These are phyloP conservation scores for Phytophthora fragariaefolia DNA, from an alignment of 352 stramenopile species.

Conservation along the genomic window DNA sequence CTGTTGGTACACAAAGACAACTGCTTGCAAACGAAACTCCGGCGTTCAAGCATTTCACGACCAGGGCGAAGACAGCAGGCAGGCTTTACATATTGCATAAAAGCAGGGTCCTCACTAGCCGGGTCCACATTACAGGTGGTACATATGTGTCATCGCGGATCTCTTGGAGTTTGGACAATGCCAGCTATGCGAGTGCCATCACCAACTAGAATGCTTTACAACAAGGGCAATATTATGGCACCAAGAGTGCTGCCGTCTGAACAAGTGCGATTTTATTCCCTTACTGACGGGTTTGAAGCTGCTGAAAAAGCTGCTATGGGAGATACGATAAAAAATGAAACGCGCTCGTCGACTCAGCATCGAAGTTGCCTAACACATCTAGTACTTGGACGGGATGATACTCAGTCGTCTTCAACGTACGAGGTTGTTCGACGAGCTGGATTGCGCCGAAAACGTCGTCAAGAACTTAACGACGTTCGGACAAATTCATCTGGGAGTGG, in stretches of 20 bases:
- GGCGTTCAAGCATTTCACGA: slow-evolving; percentile 6
- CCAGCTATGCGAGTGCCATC: slow-evolving; percentile 19
- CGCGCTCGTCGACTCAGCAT: not conserved
- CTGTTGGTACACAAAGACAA: slow-evolving; percentile 19
- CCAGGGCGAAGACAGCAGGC: slow-evolving; percentile 20
- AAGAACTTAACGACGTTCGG: slow-evolving; percentile 25
- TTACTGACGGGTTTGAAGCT: slow-evolving; percentile 42
- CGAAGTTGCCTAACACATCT: slow-evolving; percentile 48
- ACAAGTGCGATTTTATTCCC: slow-evolving; percentile 28
- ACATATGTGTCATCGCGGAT: slow-evolving; percentile 62
- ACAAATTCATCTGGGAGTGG: slow-evolving; percentile 6
- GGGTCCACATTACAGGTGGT: slow-evolving; percentile 42
- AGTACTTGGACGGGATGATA: slow-evolving; percentile 49
- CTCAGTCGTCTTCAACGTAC: slow-evolving; percentile 42
- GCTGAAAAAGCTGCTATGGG: slow-evolving; percentile 13
- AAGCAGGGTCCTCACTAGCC: slow-evolving; percentile 9
- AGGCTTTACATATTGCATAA: slow-evolving; percentile 63
- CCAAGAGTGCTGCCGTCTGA: slow-evolving; percentile 13
- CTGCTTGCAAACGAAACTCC: slow-evolving; percentile 4
- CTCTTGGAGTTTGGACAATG: slow-evolving; percentile 64
- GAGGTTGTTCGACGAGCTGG: slow-evolving; percentile 36
- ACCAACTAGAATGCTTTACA: slow-evolving; percentile 7
- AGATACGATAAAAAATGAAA: not conserved
- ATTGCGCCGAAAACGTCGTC: slow-evolving; percentile 32
- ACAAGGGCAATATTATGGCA: slow-evolving; percentile 23